phyloP scores from a whole-genome alignment of 768 basidiomycete genomes.

The Pleurotus ostreatus region DNA sequence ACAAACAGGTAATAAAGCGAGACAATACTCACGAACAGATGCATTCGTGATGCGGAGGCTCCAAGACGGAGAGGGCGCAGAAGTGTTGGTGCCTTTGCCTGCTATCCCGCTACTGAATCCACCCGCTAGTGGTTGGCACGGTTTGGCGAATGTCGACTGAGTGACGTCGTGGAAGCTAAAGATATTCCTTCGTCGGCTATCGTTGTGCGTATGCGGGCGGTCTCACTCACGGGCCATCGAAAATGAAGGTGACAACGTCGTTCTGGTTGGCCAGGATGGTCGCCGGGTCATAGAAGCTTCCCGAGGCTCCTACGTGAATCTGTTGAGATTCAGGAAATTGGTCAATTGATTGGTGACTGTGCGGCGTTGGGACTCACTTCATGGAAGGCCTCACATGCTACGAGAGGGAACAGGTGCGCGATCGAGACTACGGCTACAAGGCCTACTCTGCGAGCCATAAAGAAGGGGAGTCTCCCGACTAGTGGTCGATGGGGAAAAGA shows the following conservation, averaged over 20 bases:
- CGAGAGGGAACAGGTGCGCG: too few species aligned
- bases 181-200: not conserved
- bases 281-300: conserved; percentile 35
- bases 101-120: conserved; percentile 37
- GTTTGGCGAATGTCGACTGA: conserved; percentile 29
- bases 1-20: conserved; percentile 14
- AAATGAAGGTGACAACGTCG: conserved; percentile 35
- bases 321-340: conserved; percentile 9
- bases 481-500: too few species aligned
- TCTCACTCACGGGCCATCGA: conserved; percentile 29
- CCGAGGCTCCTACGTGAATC: conserved; percentile 35
- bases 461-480: too few species aligned
- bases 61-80: conserved; percentile 23
- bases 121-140: conserved; percentile 33
- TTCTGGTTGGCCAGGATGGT: conserved; percentile 24
- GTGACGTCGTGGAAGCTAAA: conserved; percentile 36
- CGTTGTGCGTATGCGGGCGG: too few species aligned
- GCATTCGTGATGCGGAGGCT: conserved; percentile 29
- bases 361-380: too few species aligned
- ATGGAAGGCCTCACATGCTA: too few species aligned
- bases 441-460: too few species aligned
- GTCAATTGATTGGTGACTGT: too few species aligned
- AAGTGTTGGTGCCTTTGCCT: conserved; percentile 17
- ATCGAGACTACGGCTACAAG: too few species aligned
- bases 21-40: conserved; percentile 16